Base-by-base conservation (phyloP, 1,139 yeast genomes). In the Sugiyamaella grinbergsii region DNA sequence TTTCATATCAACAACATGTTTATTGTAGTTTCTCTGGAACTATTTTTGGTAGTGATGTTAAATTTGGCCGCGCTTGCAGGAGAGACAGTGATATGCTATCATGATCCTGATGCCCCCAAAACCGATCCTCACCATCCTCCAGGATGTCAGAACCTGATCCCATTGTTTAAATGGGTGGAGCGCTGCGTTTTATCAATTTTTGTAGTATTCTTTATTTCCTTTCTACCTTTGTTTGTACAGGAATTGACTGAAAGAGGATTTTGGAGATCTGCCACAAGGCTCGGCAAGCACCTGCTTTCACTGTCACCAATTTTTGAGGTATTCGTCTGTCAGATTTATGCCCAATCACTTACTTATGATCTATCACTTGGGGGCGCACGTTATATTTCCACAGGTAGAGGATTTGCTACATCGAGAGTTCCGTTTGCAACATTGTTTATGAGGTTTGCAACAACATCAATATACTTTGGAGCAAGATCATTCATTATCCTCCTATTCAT, bases 271-370 rank as follows among this genome's bases (percentile, higher is more conserved):
- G 52, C 78, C 0, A 69, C 76, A 6, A 70, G 96, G 51, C 73
- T 87, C 11, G 60, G 76, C 13, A 78, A 76, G 58, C 96, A 89
- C 63, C 71, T 88, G 46, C 62, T 79, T 15, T 87, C 95, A 0
- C 66, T 88, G 50, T 84, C 96, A 0, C 95, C 96, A 4, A 68
- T 88, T 13, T 89, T 89, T 69, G 96, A 89, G 63, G 93, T 89
- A 0, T 88, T 89, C 68, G 91, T 85, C 1, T 86, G 96, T 63
- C 94, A 86, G 60, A 80, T 87, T 1, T 89, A 89, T 66, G 83
- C 95, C 0, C 80, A 80, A 54, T 77, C 95, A 0, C 73, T 89
- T 56, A 69, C 79, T 26, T 80, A 79, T 44, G 90, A 88, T 65
- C 70, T 89, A 32, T 76, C 85, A 0, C 77, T 85, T 64, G 96